These are phyloP conservation scores for Ogataea trehaloabstinens DNA, from an alignment of 805 yeast genomes.

Conservation along the genomic window DNA sequence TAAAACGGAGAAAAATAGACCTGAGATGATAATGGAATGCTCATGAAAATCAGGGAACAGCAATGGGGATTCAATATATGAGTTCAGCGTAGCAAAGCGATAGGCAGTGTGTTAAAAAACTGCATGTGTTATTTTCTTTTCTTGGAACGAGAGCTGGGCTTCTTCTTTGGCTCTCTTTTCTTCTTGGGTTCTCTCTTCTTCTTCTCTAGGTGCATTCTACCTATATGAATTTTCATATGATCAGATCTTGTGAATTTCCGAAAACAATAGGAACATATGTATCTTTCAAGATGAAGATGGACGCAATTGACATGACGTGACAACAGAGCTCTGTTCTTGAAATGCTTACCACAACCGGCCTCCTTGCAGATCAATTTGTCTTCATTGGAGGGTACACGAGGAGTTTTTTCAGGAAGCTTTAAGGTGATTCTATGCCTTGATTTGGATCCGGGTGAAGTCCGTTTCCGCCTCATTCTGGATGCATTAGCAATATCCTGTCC, in stretches of 20 bases:
- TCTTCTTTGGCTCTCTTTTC: constrained; percentile 8
- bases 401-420: constrained; percentile 8
- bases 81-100: too few species aligned
- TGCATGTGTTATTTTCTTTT: constrained; percentile 11
- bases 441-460: too few species aligned
- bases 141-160: constrained; percentile 5
- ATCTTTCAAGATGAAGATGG: constrained; percentile 52
- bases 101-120: too few species aligned
- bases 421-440: constrained; percentile 5
- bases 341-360: constrained; percentile 38
- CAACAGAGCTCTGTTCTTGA: constrained; percentile 64
- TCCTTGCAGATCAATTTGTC: constrained; percentile 38
- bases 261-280: constrained; percentile 53
- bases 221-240: constrained; percentile 63
- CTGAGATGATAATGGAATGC: too few species aligned
- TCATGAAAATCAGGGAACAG: too few species aligned
- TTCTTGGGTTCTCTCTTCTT: neutral
- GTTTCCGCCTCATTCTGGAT: neutral
- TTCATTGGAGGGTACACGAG: constrained; percentile 2
- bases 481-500: too few species aligned
- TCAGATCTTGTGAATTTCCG: constrained; percentile 67
- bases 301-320: constrained; percentile 67
- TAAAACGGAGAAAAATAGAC: too few species aligned
- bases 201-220: constrained; percentile 32
- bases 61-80: too few species aligned